A percentile compares a stretch with the other conserved stretches of the same genome.
These are phyloP conservation scores for Sisymbrium altissimum DNA, from an alignment of 345 rosid genomes.

Conservation along the genomic window DNA sequence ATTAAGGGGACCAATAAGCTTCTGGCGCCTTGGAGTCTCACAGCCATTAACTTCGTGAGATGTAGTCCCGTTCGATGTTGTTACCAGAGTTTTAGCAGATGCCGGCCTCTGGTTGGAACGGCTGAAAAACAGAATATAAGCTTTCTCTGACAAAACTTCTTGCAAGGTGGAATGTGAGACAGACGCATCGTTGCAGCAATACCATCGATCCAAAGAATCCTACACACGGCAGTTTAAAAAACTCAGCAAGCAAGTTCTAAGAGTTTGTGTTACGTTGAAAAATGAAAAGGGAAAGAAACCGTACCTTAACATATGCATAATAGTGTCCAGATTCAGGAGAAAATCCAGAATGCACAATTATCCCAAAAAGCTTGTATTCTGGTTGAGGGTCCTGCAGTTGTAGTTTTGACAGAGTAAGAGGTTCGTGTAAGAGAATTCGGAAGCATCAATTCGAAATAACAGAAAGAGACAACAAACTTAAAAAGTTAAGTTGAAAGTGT, in stretches of 20 bases:
- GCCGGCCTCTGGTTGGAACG: constrained; percentile 67
- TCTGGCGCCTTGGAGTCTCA: constrained; percentile 42
- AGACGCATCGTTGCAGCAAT: constrained; percentile 82
- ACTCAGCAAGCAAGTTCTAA: constrained; percentile 18
- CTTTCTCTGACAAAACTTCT: constrained; percentile 92
- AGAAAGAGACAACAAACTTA: background rate
- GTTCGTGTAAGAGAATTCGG: background rate
- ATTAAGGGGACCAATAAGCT: constrained; percentile 40
- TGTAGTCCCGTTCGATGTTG: constrained; percentile 56
- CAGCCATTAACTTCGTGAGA: constrained; percentile 49
- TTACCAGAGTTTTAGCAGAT: constrained; percentile 34
- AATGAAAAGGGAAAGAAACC: constrained; percentile 5
- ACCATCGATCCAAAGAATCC: constrained; percentile 93
- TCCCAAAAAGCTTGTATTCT: constrained; percentile 90
- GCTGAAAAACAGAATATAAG: constrained; percentile 84
- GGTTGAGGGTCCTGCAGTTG: constrained; percentile 72
- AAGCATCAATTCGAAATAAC: background rate
- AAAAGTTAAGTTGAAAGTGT: constrained; percentile 1
- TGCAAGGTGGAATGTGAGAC: constrained; percentile 74
- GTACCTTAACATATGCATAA: constrained; percentile 92
- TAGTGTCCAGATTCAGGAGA: constrained; percentile 97
- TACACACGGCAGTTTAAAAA: constrained; percentile 28
- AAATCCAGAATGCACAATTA: constrained; percentile 90
- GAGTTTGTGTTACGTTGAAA: background rate
- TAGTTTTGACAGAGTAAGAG: constrained; percentile 11